Evolutionary conservation across 257 asterid genomes (phyloP).

Genomic region (Penstemon eatonii): DNA sequence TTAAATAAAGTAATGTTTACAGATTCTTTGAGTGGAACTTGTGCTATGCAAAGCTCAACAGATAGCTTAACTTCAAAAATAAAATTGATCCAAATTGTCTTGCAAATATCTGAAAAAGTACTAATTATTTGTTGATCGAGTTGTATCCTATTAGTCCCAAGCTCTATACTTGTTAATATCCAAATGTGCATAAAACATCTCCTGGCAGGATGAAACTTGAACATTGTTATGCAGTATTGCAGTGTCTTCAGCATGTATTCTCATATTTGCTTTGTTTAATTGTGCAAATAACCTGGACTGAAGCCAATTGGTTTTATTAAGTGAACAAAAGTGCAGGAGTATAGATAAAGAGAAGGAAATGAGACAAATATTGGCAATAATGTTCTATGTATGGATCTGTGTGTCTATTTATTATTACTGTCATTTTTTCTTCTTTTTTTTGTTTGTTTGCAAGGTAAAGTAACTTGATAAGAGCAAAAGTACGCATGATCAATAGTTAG

Average conservation of each 20-base stretch:
- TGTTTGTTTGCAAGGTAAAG: neutral
- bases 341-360: neutral
- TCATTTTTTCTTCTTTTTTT: neutral
- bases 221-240: neutral
- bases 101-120: constrained; percentile 3
- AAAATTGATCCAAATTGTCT: neutral
- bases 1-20: neutral
- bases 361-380: neutral
- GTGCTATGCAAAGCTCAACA: constrained; percentile 3
- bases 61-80: neutral
- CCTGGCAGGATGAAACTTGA: neutral
- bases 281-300: neutral
- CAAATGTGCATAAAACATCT: neutral
- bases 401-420: too few relatives aligned
- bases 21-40: neutral
- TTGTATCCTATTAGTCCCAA: neutral
- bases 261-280: neutral
- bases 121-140: neutral
- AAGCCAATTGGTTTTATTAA: neutral
- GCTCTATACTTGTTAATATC: neutral
- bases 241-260: neutral
- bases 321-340: neutral
- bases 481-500: neutral
- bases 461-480: neutral
- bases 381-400: neutral